These are phyloP conservation scores for Drechslerella stenobrocha DNA, from an alignment of 2,329 filamentous ascomycete genomes.

Conservation along the genomic window DNA sequence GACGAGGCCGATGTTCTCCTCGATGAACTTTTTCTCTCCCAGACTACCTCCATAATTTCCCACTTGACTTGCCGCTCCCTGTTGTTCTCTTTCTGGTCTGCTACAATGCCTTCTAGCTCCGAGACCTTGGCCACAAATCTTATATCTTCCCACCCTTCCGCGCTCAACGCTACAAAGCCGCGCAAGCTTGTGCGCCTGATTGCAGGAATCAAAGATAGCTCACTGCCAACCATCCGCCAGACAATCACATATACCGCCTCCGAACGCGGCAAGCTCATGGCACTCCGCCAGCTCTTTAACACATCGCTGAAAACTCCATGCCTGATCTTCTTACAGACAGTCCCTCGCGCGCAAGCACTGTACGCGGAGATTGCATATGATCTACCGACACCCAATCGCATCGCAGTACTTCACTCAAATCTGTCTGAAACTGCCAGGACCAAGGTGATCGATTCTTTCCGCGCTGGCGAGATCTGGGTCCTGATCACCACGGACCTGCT, in stretches of 20 bases:
- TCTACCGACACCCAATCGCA: slow-evolving; percentile 78
- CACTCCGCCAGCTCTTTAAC: slow-evolving; percentile 76
- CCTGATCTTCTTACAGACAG: slow-evolving; percentile 94
- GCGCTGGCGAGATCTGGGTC: slow-evolving; percentile 91
- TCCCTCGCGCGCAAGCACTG: slow-evolving; percentile 82
- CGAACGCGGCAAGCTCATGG: slow-evolving; percentile 89
- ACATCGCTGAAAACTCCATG: slow-evolving; percentile 78
- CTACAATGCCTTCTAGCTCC: slow-evolving; percentile 92
- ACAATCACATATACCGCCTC: slow-evolving; percentile 87
- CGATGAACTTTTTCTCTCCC: slow-evolving; percentile 84
- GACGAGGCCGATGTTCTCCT: slow-evolving; percentile 96
- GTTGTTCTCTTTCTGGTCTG: slow-evolving; percentile 84
- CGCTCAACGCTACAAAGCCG: slow-evolving; percentile 50
- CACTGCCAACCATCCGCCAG: slow-evolving; percentile 88
- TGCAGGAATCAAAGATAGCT: slow-evolving; percentile 94
- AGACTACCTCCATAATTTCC: slow-evolving; percentile 70
- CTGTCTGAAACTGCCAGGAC: slow-evolving; percentile 76
- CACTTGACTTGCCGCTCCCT: slow-evolving; percentile 64
- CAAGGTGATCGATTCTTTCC: slow-evolving; percentile 83
- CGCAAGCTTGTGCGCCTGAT: slow-evolving; percentile 76
- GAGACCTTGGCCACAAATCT: slow-evolving; percentile 75
- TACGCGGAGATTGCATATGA: slow-evolving; percentile 92
- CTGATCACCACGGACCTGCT: slow-evolving; percentile 94
- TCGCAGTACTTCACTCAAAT: slow-evolving; percentile 87
- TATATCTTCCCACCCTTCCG: slow-evolving; percentile 36